Conservation (phyloP, 1,284 basidiomycete species). For the Sparassis latifolia region DNA sequence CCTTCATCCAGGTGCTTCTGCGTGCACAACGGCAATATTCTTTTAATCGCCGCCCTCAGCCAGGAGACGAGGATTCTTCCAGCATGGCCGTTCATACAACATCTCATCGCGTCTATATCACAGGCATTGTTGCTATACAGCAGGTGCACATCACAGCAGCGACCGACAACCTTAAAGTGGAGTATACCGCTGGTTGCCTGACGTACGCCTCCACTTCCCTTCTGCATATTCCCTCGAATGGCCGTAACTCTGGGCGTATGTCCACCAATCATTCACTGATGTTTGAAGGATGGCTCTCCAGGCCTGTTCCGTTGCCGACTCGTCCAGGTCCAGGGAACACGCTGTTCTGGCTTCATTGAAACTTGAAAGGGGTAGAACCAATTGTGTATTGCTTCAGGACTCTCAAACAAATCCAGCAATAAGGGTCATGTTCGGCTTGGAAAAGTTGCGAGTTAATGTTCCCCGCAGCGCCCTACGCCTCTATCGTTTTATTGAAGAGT, state of each 20-base stretch:
- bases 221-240: constrained; percentile 27
- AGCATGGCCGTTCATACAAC: background rate
- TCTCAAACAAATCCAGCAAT: constrained; percentile 28
- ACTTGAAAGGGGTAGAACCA: constrained; percentile 39
- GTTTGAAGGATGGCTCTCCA: constrained; percentile 46
- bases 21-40: background rate
- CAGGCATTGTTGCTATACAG: background rate
- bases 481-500: constrained; percentile 72
- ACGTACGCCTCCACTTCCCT: constrained; percentile 34
- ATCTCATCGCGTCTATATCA: constrained; percentile 11
- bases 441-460: constrained; percentile 47
- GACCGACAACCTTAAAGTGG: constrained; percentile 41
- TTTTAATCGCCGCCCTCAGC: background rate
- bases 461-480: constrained; percentile 75
- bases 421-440: constrained; percentile 40
- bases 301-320: constrained; percentile 44
- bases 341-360: constrained; percentile 55
- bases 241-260: constrained; percentile 20
- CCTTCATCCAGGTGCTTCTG: constrained; percentile 2
- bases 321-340: constrained; percentile 33
- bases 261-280: constrained; percentile 43
- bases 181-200: constrained; percentile 36
- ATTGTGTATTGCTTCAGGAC: constrained; percentile 40
- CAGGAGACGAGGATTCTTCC: too few species aligned
- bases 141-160: constrained; percentile 38